A percentile compares a stretch with the other conserved stretches of the same genome.
These are phyloP conservation scores for Anacardium occidentale DNA, from an alignment of 345 rosid species.

Conservation along the genomic window DNA sequence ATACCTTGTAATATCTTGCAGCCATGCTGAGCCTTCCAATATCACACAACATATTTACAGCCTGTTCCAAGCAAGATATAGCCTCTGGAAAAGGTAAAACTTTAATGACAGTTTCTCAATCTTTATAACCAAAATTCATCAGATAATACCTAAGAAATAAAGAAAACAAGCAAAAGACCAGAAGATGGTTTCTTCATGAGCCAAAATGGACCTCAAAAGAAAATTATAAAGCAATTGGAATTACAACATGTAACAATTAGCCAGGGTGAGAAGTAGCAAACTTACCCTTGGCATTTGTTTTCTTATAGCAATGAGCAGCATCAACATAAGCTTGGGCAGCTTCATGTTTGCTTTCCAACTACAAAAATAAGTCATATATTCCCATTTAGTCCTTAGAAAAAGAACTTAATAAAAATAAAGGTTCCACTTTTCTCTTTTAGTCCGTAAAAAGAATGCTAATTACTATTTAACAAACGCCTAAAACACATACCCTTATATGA, in stretches of 20 bases:
- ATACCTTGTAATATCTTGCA: constrained; percentile 93
- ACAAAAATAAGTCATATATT: constrained; percentile 21
- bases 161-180: background rate
- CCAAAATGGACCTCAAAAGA: background rate
- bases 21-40: constrained; percentile 98
- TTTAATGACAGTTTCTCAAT: constrained; percentile 8
- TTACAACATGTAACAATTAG: background rate
- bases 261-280: background rate
- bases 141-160: background rate
- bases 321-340: constrained; percentile 81
- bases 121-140: background rate
- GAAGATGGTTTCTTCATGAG: background rate
- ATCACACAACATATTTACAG: constrained; percentile 77
- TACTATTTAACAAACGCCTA: background rate
- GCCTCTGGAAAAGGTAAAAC: constrained; percentile 59
- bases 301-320: constrained; percentile 91
- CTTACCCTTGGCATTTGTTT: constrained; percentile 68
- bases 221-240: background rate
- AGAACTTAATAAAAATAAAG: background rate
- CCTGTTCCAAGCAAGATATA: constrained; percentile 82
- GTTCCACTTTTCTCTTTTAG: background rate
- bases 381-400: constrained; percentile 9
- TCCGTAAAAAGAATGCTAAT: background rate
- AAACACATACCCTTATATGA: constrained; percentile 54
- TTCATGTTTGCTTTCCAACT: constrained; percentile 89